These are phyloP conservation scores for Collybia sp. DNA, from an alignment of 768 basidiomycete genomes.

Conservation along the genomic window DNA sequence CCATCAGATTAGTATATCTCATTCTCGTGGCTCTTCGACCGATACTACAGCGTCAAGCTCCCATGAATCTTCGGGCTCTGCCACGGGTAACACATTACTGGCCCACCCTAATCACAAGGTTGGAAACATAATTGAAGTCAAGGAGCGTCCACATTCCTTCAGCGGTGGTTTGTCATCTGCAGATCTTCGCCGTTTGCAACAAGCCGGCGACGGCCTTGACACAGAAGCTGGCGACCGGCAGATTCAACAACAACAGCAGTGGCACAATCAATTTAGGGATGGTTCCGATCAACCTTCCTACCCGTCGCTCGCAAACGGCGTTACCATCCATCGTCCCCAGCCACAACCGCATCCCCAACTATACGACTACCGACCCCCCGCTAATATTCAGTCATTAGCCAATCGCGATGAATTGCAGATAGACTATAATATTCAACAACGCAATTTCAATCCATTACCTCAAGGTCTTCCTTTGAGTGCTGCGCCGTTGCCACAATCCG, in stretches of 20 bases:
- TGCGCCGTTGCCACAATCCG: constrained; percentile 32
- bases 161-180: constrained; percentile 73
- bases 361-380: constrained; percentile 43
- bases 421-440: constrained; percentile 57
- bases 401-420: constrained; percentile 43
- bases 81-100: constrained; percentile 53
- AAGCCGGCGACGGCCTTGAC: constrained; percentile 46
- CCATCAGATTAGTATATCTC: constrained; percentile 60
- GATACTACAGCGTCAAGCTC: constrained; percentile 63
- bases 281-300: constrained; percentile 50
- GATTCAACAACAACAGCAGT: constrained; percentile 41
- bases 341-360: constrained; percentile 40
- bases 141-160: constrained; percentile 79
- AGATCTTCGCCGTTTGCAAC: constrained; percentile 72
- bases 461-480: constrained; percentile 20
- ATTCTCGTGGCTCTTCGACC: constrained; percentile 81
- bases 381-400: constrained; percentile 17
- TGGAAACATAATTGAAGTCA: constrained; percentile 47
- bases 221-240: constrained; percentile 25
- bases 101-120: constrained; percentile 52
- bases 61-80: constrained; percentile 49
- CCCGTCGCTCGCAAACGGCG: constrained; percentile 55
- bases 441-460: constrained; percentile 45
- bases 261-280: constrained; percentile 46
- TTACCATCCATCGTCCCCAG: constrained; percentile 43